phyloP scores from a whole-genome alignment of 2,329 filamentous ascomycete species.

The Cyclaneusma minus region DNA sequence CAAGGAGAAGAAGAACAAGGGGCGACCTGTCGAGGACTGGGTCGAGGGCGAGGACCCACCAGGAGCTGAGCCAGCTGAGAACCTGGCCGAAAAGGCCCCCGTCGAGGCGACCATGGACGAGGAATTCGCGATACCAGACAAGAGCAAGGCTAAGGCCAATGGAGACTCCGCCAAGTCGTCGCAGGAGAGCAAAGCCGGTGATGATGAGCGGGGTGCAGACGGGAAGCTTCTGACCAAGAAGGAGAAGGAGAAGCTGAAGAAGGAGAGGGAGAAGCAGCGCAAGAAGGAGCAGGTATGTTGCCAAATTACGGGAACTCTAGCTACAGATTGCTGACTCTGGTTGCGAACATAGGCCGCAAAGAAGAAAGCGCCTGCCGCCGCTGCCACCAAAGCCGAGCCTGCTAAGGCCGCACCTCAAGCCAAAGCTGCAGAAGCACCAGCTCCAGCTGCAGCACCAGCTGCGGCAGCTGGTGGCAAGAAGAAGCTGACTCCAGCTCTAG shows the following conservation, averaged over 20 bases:
- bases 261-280: constrained; percentile 93
- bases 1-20: constrained; percentile 84
- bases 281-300: constrained; percentile 88
- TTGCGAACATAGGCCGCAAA: constrained; percentile 48
- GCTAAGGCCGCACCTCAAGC: constrained; percentile 38
- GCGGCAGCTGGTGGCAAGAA: constrained; percentile 62
- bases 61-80: constrained; percentile 22
- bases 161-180: constrained; percentile 24
- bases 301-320: no score
- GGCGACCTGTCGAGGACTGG: constrained; percentile 55
- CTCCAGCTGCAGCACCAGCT: constrained; percentile 23
- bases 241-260: constrained; percentile 96
- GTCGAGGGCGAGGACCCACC: constrained; percentile 51
- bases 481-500: constrained; percentile 67
- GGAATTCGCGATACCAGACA: constrained; percentile 62
- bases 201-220: constrained; percentile 35
- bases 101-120: constrained; percentile 72
- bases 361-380: constrained; percentile 52
- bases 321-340: constrained; percentile 1
- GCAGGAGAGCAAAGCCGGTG: constrained; percentile 28
- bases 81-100: constrained; percentile 53
- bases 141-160: constrained; percentile 47
- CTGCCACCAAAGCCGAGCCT: constrained; percentile 32
- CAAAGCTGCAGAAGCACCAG: constrained; percentile 30
- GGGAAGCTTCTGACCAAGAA: constrained; percentile 84